Evolutionary conservation across 495 filamentous ascomycete species (phyloP).

Genomic region (Mytilinidion resinicola): DNA sequence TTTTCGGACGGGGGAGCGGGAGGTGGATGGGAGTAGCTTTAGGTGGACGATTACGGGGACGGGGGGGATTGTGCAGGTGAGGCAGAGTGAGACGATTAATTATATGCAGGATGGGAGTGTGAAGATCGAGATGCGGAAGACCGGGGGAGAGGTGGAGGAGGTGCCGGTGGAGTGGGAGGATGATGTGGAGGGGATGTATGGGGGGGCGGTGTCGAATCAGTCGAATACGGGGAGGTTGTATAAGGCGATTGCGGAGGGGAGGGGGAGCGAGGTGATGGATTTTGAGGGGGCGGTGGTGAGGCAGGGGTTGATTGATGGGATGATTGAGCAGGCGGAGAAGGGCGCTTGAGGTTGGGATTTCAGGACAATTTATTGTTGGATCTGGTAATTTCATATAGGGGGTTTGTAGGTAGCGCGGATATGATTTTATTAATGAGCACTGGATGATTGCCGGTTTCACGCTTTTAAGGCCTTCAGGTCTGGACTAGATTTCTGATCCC

Average conservation of each 20-base stretch:
- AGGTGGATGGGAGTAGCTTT: neutral
- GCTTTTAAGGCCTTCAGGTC: too few relatives aligned
- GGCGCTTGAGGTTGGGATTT: too few relatives aligned
- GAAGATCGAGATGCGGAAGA: neutral
- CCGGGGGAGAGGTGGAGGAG: neutral
- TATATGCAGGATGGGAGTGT: neutral
- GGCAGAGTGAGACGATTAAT: neutral
- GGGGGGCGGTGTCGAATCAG: neutral
- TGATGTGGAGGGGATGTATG: neutral
- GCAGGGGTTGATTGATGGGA: conserved; percentile 2
- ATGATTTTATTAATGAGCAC: too few relatives aligned
- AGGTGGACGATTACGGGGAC: conserved; percentile 8
- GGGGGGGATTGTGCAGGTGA: neutral
- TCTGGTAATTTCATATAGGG: too few relatives aligned
- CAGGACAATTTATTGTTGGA: too few relatives aligned
- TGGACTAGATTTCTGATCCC: too few relatives aligned
- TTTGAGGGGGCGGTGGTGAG: conserved; percentile 4
- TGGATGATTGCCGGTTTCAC: too few relatives aligned
- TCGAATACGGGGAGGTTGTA: conserved; percentile 6
- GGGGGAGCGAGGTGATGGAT: neutral
- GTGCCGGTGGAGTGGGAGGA: conserved; percentile 2
- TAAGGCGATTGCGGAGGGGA: conserved; percentile 2
- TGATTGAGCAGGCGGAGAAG: neutral
- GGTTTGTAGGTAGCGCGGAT: too few relatives aligned
- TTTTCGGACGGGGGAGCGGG: neutral